Percentiles rank a stretch among this genome's conserved stretches.
Evolutionary conservation across 1,139 yeast species (phyloP).

Genomic region (Scheffersomyces illinoinensis): DNA sequence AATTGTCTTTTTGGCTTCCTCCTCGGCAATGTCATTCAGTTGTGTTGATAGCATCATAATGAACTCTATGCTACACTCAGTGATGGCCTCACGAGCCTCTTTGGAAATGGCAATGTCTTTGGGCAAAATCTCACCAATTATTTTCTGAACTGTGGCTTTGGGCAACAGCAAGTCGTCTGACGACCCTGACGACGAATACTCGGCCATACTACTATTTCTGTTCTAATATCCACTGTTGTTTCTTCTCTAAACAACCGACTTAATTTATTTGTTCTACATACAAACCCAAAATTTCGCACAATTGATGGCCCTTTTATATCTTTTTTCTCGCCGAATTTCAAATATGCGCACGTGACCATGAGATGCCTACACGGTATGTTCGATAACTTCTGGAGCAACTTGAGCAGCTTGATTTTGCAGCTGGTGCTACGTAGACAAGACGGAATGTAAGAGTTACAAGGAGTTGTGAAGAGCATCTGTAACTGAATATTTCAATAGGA

Average conservation of each 20-base stretch:
- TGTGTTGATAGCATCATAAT: conserved; percentile 93
- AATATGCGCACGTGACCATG: background rate
- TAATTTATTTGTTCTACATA: background rate
- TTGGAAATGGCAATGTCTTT: conserved; percentile 83
- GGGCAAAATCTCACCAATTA: conserved; percentile 86
- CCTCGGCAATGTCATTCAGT: conserved; percentile 94
- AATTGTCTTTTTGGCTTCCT: conserved; percentile 93
- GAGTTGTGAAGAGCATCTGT: too few relatives aligned
- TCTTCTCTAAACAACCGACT: background rate
- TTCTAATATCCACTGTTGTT: background rate
- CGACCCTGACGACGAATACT: conserved; percentile 33
- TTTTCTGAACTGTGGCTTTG: conserved; percentile 92
- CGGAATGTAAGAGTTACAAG: too few relatives aligned
- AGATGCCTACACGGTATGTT: background rate
- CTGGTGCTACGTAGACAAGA: too few relatives aligned
- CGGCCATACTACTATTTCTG: conserved; percentile 28
- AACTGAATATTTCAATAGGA: too few relatives aligned
- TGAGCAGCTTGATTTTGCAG: too few relatives aligned
- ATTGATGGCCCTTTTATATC: background rate
- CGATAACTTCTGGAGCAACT: background rate
- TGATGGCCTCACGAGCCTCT: conserved; percentile 93
- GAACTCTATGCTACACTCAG: conserved; percentile 94
- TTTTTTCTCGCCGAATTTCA: background rate
- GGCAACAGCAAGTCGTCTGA: conserved; percentile 50
- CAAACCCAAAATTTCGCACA: background rate